phyloP scores from a whole-genome alignment of 1,284 basidiomycete genomes.

The Leccinum angustisporum region DNA sequence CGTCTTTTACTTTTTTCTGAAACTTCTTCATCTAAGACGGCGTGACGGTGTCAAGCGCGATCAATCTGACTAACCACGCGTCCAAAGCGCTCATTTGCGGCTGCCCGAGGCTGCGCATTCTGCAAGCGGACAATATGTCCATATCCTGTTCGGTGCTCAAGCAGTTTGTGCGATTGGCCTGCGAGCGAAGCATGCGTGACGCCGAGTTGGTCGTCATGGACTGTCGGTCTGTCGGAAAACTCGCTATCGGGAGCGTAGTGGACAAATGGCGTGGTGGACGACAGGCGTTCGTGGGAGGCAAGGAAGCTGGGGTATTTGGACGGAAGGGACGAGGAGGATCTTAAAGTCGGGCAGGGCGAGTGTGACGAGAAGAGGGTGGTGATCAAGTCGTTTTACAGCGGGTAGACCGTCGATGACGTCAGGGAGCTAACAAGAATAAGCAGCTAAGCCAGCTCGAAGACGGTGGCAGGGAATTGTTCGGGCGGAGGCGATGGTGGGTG shows the following conservation, averaged over 20 bases:
- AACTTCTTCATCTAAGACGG: too few relatives aligned
- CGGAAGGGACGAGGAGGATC: conserved; percentile 55
- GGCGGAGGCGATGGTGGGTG: conserved; percentile 27
- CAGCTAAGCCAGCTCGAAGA: conserved; percentile 25
- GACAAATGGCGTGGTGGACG: conserved; percentile 41
- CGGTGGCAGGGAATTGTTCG: conserved; percentile 31
- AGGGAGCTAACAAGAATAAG: conserved; percentile 45
- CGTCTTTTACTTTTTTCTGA: too few relatives aligned
- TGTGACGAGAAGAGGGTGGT: conserved; percentile 71
- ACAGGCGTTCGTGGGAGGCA: conserved; percentile 63
- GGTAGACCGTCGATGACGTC: conserved; percentile 67
- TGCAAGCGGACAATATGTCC: conserved; percentile 74
- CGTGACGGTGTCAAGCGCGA: too few relatives aligned
- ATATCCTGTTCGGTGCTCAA: conserved; percentile 50
- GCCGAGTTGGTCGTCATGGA: conserved; percentile 66
- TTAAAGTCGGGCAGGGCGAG: conserved; percentile 71
- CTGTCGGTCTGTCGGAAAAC: conserved; percentile 69
- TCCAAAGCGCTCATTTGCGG: too few relatives aligned
- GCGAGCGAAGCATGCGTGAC: conserved; percentile 36
- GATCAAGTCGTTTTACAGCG: conserved; percentile 59
- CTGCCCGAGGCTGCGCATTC: too few relatives aligned
- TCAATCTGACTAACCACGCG: too few relatives aligned
- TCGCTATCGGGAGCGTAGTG: conserved; percentile 58
- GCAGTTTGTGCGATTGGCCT: conserved; percentile 63
- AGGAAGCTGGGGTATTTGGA: conserved; percentile 50